These are phyloP conservation scores for Venustampulla echinocandica DNA, from an alignment of 495 filamentous ascomycete species.

Conservation along the genomic window DNA sequence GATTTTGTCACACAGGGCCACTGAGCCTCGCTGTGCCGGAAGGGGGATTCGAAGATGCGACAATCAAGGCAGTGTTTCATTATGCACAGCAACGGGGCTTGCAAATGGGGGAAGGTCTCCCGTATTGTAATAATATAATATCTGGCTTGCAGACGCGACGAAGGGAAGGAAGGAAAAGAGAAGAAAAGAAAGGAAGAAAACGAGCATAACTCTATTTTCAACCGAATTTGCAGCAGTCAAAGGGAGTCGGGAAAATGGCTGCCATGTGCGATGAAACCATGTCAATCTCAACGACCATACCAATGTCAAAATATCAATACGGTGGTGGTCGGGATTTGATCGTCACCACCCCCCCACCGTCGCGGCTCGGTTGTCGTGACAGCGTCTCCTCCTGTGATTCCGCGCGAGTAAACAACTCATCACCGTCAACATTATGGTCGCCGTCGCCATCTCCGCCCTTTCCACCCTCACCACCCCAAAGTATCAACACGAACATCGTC, in stretches of 20 bases:
- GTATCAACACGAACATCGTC: too few species aligned
- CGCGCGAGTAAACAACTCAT: slow-evolving; percentile 12
- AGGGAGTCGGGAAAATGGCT: too few species aligned
- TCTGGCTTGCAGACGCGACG: too few species aligned
- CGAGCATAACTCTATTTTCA: too few species aligned
- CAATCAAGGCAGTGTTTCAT: slow-evolving; percentile 8
- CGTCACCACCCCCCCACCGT: slow-evolving; percentile 4
- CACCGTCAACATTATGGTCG: neutral
- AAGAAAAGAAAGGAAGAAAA: too few species aligned
- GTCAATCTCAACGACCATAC: too few species aligned
- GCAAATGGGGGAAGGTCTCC: too few species aligned
- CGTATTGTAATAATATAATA: too few species aligned
- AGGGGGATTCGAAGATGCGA: slow-evolving; percentile 9
- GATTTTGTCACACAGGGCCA: slow-evolving; percentile 12
- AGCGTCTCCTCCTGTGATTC: neutral
- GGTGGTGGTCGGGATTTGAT: neutral
- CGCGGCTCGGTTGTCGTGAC: slow-evolving; percentile 4
- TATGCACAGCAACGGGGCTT: slow-evolving; percentile 6
- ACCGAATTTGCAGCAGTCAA: too few species aligned
- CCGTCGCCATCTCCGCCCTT: neutral
- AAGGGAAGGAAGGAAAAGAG: neutral
- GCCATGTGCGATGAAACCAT: too few species aligned
- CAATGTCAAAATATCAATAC: too few species aligned
- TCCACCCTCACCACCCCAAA: slow-evolving; percentile 11
- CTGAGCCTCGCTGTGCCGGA: slow-evolving; percentile 1